Evolutionary conservation across 805 yeast genomes (phyloP), one percentile per base, ranked within the genome.

Genomic region (Metschnikowia gelsemii): DNA sequence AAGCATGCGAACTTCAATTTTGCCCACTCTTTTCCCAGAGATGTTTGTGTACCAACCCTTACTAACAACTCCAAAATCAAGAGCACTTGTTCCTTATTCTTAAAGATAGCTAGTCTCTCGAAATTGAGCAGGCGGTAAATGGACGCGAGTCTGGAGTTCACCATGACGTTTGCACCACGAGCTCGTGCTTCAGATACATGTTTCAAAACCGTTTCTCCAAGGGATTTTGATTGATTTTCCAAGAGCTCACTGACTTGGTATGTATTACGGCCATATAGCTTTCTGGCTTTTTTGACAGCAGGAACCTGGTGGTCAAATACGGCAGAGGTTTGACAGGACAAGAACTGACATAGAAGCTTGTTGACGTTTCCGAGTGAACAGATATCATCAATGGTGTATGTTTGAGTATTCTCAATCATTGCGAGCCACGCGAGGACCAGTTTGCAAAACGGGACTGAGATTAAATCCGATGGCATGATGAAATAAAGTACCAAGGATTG

Each of bases 21-120:
- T 8, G 46, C 45, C 35, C 37, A 39, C 5, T 33, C 33, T 17
- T 31, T 26, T 3, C 46, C 46, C 41, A 27, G 41, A 2, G 42
- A 16, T 16, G 44, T 45, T 26, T 45, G 49, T 24, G 46, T 45
- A 29, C 45, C 46, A 19, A 43, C 35, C 8, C 49, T 41, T 14
- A 46, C 21, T 25, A 46, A 30, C 16, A 46, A 28, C 26, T 46
- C 49, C 31, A 46, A 31, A 24, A 46, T 44, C 35, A 38, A 32
- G n/a, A 38, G 37, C 32, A 32, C 38, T 21, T 39, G 44, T 13
- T 36, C 40, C 14, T 35, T 32, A 27, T 46, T 46, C 17, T 32
- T 40, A 37, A 42, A 46, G 6, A 46, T 40, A 12, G 49, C 49
- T 8, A 46, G 40, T 23, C 49, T 22, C 31, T 46, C 49, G 42